Evolutionary conservation across 164 flowering plant genomes (phyloP).

Genomic region (Magnolia sinica): DNA sequence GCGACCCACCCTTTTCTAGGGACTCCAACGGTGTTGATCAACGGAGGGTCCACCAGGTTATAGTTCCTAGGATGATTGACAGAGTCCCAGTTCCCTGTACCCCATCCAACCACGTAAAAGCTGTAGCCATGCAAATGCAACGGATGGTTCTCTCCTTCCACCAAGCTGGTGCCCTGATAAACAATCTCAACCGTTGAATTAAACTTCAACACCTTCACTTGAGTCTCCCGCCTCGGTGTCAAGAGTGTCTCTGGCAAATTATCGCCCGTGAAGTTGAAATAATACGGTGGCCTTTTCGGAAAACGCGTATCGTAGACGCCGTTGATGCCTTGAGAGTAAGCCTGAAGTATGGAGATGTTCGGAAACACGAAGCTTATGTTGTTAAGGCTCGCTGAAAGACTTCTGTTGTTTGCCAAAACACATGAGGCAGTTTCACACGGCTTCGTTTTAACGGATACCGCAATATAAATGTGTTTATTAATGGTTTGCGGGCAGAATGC

Average conservation of each 20-base stretch:
- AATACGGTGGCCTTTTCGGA: constrained; percentile 34
- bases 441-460: constrained; percentile 15
- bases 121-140: constrained; percentile 61
- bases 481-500: constrained; percentile 14
- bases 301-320: constrained; percentile 37
- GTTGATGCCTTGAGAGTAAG: constrained; percentile 31
- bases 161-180: constrained; percentile 44
- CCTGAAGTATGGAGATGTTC: constrained; percentile 32
- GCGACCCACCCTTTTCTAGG: constrained; percentile 60
- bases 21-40: constrained; percentile 37
- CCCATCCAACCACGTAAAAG: constrained; percentile 60
- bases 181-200: constrained; percentile 41
- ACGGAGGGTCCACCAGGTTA: constrained; percentile 61
- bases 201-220: constrained; percentile 36
- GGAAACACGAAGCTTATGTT: constrained; percentile 49
- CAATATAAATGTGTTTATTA: constrained; percentile 4
- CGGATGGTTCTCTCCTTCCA: constrained; percentile 39
- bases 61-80: constrained; percentile 39
- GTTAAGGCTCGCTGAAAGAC: constrained; percentile 47
- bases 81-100: constrained; percentile 48
- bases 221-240: constrained; percentile 30
- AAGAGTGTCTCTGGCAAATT: constrained; percentile 10
- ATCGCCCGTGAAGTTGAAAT: constrained; percentile 40
- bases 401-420: constrained; percentile 31
- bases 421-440: constrained; percentile 13